Base-by-base conservation (phyloP, 208 protist species). In the Naegleria fowleri region DNA sequence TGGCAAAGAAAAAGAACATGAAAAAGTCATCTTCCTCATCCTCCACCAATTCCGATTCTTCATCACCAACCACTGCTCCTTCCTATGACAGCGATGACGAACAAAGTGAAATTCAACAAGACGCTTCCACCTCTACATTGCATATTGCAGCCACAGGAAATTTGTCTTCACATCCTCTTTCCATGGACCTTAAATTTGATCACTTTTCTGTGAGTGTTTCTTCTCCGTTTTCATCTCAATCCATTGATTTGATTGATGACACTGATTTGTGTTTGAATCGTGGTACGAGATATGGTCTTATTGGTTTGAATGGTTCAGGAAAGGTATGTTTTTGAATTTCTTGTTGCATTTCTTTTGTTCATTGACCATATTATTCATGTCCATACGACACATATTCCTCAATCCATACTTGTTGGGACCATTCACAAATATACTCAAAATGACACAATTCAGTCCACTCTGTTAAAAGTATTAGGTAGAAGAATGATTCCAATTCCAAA, bases 391-490 rank as follows among this genome's bases (percentile, higher is more conserved):
- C n/a, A n/a, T n/a, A n/a, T n/a, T n/a, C n/a, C n/a, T n/a, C n/a
- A n/a, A n/a, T n/a, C n/a, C n/a, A n/a, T n/a, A n/a, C n/a, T n/a
- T n/a, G n/a, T n/a, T n/a, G n/a, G n/a, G n/a, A n/a, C n/a, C n/a
- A n/a, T n/a, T n/a, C n/a, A n/a, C n/a, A n/a, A n/a, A n/a, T n/a
- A n/a, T n/a, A n/a, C n/a, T n/a, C n/a, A n/a, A n/a, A n/a, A n/a
- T n/a, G n/a, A n/a, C n/a, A n/a, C n/a, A 87, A 25, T 25, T 43
- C 43, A 48, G 36, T 41, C 96, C 41, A 98, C 97, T 25, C 95
- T 99, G 22, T 94, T 99, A 76, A 95, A 97, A 33, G 96, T 96
- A 55, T 95, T 99, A 83, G 94, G 97, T n/a, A 97, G 98, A 92
- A 93, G 93, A 33, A 96, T 96, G 83, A 93, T 99, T 79, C 95